phyloP scores from a whole-genome alignment of 2,329 filamentous ascomycete species.

The Exophiala dermatitidis region DNA sequence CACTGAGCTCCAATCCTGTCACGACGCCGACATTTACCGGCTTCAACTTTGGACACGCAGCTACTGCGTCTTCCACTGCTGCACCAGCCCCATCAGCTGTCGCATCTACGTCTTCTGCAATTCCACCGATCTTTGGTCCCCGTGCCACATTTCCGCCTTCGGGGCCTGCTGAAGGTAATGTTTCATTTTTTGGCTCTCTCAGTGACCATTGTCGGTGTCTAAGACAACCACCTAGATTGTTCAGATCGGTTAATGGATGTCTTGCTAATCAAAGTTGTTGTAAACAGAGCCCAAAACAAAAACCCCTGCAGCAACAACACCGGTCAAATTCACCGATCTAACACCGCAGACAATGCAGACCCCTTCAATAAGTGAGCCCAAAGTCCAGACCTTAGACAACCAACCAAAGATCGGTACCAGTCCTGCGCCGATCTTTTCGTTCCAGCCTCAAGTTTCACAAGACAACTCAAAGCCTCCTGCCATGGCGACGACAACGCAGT shows the following conservation, averaged over 20 bases:
- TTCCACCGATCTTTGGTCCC: slow-evolving; percentile 2
- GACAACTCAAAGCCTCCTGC: background rate
- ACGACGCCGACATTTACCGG: slow-evolving; percentile 1
- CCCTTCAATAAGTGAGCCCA: background rate
- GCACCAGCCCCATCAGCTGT: background rate
- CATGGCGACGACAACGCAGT: background rate
- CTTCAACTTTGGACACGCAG: slow-evolving; percentile 4
- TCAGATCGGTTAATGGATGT: background rate
- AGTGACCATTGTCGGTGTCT: background rate
- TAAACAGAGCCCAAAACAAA: slow-evolving; percentile 3
- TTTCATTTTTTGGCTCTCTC: background rate
- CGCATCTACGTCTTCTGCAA: background rate
- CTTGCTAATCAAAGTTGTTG: background rate
- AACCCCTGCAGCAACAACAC: background rate
- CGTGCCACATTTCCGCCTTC: background rate
- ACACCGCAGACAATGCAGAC: background rate
- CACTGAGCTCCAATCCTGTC: background rate
- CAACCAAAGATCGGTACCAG: background rate
- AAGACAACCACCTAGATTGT: background rate
- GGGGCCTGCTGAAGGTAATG: slow-evolving; percentile 3
- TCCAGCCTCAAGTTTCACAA: slow-evolving; percentile 1
- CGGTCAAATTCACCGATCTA: slow-evolving; percentile 1
- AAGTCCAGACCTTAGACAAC: background rate
- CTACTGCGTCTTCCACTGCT: background rate
- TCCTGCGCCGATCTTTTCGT: background rate